phyloP scores from a whole-genome alignment of 2,329 filamentous ascomycete species.

The Esteya vermicola region DNA sequence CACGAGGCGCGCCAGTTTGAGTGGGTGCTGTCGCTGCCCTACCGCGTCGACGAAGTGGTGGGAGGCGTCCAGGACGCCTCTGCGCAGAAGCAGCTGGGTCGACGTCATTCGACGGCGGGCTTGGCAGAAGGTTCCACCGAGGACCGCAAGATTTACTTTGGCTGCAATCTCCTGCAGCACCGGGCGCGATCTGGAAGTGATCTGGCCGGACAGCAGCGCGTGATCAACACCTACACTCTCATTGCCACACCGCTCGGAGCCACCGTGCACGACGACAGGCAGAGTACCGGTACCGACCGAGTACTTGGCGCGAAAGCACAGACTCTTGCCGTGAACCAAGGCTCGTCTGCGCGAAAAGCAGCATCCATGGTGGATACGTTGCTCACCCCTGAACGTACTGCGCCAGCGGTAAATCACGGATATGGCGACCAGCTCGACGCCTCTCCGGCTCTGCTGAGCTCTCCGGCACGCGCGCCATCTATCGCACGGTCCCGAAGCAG shows the following conservation, averaged over 20 bases:
- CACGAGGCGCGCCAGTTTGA: conserved; percentile 36
- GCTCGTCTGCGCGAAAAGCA: neutral
- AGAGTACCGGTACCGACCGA: neutral
- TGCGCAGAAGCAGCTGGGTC: conserved; percentile 2
- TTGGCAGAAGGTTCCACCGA: conserved; percentile 2
- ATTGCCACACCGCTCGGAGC: conserved; percentile 29
- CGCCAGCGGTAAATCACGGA: neutral
- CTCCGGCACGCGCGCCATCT: conserved; percentile 4
- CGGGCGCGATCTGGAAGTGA: conserved; percentile 14
- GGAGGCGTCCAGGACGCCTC: neutral
- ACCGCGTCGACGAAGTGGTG: conserved; percentile 2
- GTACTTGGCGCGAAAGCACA: too few species aligned
- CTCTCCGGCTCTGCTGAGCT: conserved; percentile 3
- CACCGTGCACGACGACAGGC: neutral
- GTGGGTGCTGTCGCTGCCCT: conserved; percentile 29
- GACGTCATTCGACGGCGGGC: conserved; percentile 4
- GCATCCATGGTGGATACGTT: conserved; percentile 8
- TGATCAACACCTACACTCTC: conserved; percentile 28
- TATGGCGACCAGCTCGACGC: neutral
- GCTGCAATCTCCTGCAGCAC: conserved; percentile 36
- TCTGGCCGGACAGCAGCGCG: conserved; percentile 10
- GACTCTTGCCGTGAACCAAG: neutral
- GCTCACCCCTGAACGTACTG: neutral
- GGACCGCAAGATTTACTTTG: conserved; percentile 25
- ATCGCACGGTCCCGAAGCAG: conserved; percentile 6